A percentile compares a stretch with the other conserved stretches of the same genome.
Conservation (phyloP, 352 stramenopile genomes). For the Phytophthora kernoviae region DNA sequence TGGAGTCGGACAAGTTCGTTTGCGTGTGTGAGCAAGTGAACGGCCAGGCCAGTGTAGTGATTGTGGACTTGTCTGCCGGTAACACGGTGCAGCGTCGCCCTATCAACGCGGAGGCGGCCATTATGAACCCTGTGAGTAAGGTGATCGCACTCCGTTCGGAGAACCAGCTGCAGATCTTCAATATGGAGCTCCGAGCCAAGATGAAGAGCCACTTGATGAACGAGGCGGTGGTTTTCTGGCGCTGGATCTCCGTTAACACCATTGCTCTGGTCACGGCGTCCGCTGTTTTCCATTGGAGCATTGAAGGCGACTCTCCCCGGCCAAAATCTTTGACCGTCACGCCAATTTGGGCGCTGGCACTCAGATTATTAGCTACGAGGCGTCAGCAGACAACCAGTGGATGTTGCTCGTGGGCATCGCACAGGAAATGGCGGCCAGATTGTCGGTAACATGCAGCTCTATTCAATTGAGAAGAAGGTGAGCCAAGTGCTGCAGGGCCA, state of each 20-base stretch:
- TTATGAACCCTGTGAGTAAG: constrained; percentile 99
- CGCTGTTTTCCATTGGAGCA: constrained; percentile 98
- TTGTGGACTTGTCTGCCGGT: constrained; percentile 90
- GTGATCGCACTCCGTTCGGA: constrained; percentile 88
- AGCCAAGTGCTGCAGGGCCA: constrained; percentile 98
- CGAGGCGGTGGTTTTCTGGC: constrained; percentile 97
- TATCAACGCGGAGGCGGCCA: constrained; percentile 99
- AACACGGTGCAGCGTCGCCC: constrained; percentile 92
- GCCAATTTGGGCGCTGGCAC: constrained; percentile 91
- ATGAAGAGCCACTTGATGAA: constrained; percentile 96
- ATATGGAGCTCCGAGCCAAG: constrained; percentile 99
- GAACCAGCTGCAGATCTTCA: constrained; percentile 99
- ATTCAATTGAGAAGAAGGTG: constrained; percentile 98
- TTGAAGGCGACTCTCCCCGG: constrained; percentile 92
- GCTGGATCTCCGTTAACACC: constrained; percentile 97
- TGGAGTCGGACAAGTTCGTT: constrained; percentile 98
- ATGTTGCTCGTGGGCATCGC: constrained; percentile 98
- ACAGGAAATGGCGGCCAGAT: constrained; percentile 94
- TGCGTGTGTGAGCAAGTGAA: constrained; percentile 93
- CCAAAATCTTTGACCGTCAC: constrained; percentile 99
- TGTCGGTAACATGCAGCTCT: constrained; percentile 98
- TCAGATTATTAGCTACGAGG: constrained; percentile 99
- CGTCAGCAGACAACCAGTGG: constrained; percentile 98
- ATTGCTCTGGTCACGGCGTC: constrained; percentile 97
- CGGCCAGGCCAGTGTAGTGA: constrained; percentile 89